Conservation (phyloP, 495 filamentous ascomycete genomes). For the Chaetomidium leptoderma region DNA sequence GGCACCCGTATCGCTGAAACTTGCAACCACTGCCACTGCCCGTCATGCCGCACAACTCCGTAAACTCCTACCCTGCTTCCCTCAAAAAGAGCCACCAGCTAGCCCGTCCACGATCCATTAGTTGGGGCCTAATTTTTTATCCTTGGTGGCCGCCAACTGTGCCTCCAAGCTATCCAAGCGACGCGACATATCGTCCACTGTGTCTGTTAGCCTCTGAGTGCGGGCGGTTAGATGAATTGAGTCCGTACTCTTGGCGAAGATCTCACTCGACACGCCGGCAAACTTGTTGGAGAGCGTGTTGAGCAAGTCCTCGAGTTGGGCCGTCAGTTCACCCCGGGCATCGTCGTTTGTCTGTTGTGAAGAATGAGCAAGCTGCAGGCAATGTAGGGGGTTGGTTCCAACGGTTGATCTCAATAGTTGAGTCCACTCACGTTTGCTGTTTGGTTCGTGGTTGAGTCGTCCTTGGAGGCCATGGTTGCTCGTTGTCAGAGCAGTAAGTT, state of each 20-base stretch:
- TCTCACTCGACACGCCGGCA: constrained; percentile 69
- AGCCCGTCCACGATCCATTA: not conserved
- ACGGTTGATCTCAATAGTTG: too few species aligned
- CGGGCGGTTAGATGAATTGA: not conserved
- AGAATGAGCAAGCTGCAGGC: not conserved
- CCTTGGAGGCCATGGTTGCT: constrained; percentile 30
- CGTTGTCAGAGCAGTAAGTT: not conserved
- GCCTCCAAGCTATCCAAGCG: constrained; percentile 84
- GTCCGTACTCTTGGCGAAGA: constrained; percentile 77
- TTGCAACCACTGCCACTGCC: not conserved
- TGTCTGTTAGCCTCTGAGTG: not conserved
- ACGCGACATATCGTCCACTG: constrained; percentile 94
- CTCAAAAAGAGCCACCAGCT: not conserved
- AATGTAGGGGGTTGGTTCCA: not conserved
- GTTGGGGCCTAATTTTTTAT: constrained; percentile 31
- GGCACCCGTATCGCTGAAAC: too few species aligned
- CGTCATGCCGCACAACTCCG: not conserved
- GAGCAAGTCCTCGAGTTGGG: constrained; percentile 78
- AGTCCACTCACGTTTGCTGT: constrained; percentile 32
- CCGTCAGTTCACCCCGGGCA: constrained; percentile 59
- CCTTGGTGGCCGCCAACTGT: constrained; percentile 54
- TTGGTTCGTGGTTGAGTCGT: constrained; percentile 28
- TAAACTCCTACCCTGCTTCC: not conserved
- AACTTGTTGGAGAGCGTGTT: constrained; percentile 82
- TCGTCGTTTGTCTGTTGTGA: constrained; percentile 35